Evolutionary conservation across 352 stramenopile genomes (phyloP), one percentile per base, ranked within the genome.

Genomic region (Phytophthora pistaciae): DNA sequence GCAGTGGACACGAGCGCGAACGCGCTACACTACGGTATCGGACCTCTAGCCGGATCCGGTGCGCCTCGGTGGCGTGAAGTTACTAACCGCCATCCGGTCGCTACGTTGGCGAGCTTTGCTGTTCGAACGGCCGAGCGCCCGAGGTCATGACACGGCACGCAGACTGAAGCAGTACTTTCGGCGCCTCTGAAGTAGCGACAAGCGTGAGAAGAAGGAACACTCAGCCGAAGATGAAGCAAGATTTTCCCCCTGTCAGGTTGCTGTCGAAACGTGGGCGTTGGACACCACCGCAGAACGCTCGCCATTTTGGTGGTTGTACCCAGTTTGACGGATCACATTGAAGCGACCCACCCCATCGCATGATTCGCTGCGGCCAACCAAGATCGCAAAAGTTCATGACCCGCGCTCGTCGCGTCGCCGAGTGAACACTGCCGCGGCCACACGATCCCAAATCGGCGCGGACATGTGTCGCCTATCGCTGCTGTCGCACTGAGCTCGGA

Each of bases 391-490:
- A 49, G 58, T 62, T 72, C 66, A 72, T 46, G 49, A 62, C 50
- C 29, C 7, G 42, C 38, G 9, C 58, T 68, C 50, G 58, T 63
- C 16, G 33, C 20, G 52, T 68, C 52, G 53, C 21, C 21, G 18
- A 14, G 36, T 68, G 33, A 72, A 64, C 59, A 68, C 36, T 4
- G 23, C 1, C 21, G 48, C 20, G 3, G 42, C 66, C 66, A 73
- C 31, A 68, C 66, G 60, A 73, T 73, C 53, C 52, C 66, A 73
- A 73, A 73, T 73, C 66, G 52, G 31, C 5, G 16, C 53, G n/a
- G 23, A 56, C 60, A 64, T 69, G 59, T 69, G 66, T 69, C 52
- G 60, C 59, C 66, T 73, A 64, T 68, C 66, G 66, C 25, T 52
- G 52, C 42, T 60, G 53, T 73, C 66, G 60, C 66, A 68, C 10